Percentiles rank a stretch among this genome's conserved stretches.
Conservation (phyloP, 2,329 filamentous ascomycete species). For the Fusarium avenaceum region DNA sequence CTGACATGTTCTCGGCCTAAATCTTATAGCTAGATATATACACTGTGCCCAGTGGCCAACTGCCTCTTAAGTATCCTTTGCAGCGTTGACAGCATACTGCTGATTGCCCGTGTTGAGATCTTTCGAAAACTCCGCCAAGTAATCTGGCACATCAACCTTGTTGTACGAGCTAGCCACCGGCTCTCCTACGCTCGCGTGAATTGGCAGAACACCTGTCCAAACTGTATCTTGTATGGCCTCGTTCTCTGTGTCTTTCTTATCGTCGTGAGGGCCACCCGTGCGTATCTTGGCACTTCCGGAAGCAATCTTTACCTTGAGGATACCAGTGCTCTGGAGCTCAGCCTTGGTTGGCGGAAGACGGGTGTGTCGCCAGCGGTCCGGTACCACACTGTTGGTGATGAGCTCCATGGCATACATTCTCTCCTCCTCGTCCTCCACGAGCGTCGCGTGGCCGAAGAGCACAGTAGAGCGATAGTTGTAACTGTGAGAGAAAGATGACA, state of each 20-base stretch:
- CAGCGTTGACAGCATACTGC: constrained; percentile 48
- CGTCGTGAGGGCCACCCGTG: constrained; percentile 72
- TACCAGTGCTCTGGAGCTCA: constrained; percentile 81
- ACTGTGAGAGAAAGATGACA: constrained; percentile 84
- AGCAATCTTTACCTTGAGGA: constrained; percentile 76
- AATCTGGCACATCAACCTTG: constrained; percentile 70
- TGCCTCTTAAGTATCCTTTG: constrained; percentile 36
- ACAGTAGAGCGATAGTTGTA: constrained; percentile 89
- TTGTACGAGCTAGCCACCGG: constrained; percentile 74
- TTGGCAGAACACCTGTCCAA: constrained; percentile 72
- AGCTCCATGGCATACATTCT: constrained; percentile 83
- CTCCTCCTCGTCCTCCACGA: constrained; percentile 77
- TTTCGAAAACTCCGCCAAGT: constrained; percentile 64
- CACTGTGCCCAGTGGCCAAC: background rate
- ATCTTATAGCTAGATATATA: constrained; percentile 4
- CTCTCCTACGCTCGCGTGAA: constrained; percentile 73
- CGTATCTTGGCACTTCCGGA: constrained; percentile 83
- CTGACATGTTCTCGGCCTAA: constrained; percentile 4
- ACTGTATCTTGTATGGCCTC: constrained; percentile 56
- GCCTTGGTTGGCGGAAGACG: constrained; percentile 78
- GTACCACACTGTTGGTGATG: constrained; percentile 81
- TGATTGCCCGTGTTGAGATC: constrained; percentile 56
- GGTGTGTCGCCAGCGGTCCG: constrained; percentile 76
- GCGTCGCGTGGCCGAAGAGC: constrained; percentile 78
- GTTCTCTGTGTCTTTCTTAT: constrained; percentile 63